Evolutionary conservation across 306 rosid genomes (phyloP).

Genomic region (Casuarina glauca): DNA sequence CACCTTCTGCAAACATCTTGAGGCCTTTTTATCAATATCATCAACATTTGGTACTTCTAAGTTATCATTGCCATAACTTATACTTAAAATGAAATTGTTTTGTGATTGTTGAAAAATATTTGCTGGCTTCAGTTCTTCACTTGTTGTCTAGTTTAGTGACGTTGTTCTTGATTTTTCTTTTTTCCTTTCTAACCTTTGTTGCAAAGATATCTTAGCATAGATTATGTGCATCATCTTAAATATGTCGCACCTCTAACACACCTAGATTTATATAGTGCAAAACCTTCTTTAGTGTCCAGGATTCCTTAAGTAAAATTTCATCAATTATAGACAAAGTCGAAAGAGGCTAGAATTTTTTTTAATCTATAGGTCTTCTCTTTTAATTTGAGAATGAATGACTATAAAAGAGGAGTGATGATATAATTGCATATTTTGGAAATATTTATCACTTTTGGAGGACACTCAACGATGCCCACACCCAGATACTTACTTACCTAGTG

Average conservation of each 20-base stretch:
- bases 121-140: neutral
- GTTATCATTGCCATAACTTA: neutral
- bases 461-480: no score
- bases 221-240: neutral
- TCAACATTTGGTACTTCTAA: conserved; percentile 58
- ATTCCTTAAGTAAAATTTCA: neutral
- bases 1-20: conserved; percentile 40
- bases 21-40: conserved; percentile 58
- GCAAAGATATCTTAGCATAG: neutral
- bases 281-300: neutral
- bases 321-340: neutral
- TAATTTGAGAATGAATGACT: no score
- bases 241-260: neutral
- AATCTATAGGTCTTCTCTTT: no score
- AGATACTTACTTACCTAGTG: no score
- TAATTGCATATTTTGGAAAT: no score
- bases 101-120: neutral
- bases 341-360: neutral
- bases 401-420: no score
- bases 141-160: conserved; percentile 1
- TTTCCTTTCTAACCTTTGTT: neutral
- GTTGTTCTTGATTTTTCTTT: neutral
- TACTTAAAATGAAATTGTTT: neutral
- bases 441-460: no score
- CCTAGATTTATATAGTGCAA: neutral